These are phyloP conservation scores for Alternaria triticimaculans DNA, from an alignment of 2,329 filamentous ascomycete species.

Conservation along the genomic window DNA sequence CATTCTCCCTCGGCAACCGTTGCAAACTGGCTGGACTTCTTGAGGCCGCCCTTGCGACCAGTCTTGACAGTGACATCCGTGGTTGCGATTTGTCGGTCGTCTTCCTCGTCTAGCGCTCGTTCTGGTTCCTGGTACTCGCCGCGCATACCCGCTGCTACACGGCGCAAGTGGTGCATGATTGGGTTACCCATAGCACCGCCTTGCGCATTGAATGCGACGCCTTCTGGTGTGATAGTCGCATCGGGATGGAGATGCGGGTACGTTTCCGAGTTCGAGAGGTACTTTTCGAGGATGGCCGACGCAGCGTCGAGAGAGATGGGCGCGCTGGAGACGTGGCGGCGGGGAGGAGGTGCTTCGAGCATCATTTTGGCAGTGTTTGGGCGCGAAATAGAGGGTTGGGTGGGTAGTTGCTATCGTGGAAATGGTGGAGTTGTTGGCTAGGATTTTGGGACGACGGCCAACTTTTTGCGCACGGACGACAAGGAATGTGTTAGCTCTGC, in stretches of 20 bases:
- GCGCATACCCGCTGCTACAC: constrained; percentile 59
- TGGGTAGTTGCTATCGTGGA: neutral
- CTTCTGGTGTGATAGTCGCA: constrained; percentile 51
- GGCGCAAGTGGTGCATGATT: constrained; percentile 60
- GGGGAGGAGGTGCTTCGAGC: constrained; percentile 47
- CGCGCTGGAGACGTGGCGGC: constrained; percentile 38
- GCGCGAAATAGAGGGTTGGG: neutral
- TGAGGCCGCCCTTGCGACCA: constrained; percentile 7
- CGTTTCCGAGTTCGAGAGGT: constrained; percentile 49
- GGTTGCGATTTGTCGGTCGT: constrained; percentile 21
- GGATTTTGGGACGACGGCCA: constrained; percentile 3
- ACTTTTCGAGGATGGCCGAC: constrained; percentile 47
- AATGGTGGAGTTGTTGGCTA: neutral
- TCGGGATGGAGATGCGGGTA: constrained; percentile 58
- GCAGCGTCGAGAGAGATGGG: constrained; percentile 45
- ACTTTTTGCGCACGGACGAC: constrained; percentile 44
- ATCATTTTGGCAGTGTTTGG: constrained; percentile 30
- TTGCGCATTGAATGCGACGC: constrained; percentile 52
- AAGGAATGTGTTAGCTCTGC: constrained; percentile 22
- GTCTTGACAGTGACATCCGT: neutral
- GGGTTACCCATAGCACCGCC: constrained; percentile 55
- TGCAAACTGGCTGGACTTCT: constrained; percentile 17
- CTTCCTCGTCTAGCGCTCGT: constrained; percentile 50
- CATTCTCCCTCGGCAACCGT: constrained; percentile 34
- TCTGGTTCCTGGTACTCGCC: constrained; percentile 59